Evolutionary conservation across 225 moss, liverwort and hornwort species (phyloP).

Genomic region (Physcomitrium patens): DNA sequence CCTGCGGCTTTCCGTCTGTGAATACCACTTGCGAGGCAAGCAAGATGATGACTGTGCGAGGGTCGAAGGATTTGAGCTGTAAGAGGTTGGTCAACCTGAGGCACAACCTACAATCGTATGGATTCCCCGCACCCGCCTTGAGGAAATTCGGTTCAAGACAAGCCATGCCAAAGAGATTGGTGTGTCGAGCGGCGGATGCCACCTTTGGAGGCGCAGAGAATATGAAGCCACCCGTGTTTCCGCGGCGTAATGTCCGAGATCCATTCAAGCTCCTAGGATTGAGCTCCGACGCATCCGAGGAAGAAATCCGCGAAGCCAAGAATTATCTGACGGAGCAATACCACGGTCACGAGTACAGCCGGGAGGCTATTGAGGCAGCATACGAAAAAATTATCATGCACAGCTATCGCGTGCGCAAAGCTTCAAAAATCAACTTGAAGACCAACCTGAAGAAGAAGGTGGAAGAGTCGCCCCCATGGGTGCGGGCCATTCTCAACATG

Average conservation of each 20-base stretch:
- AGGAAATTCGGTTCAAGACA: slow-evolving; percentile 8
- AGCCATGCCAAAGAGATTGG: slow-evolving; percentile 18
- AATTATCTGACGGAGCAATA: slow-evolving; percentile 65
- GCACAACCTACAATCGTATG: neutral
- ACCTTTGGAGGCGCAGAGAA: slow-evolving; percentile 44
- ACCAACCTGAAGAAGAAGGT: slow-evolving; percentile 77
- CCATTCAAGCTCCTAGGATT: slow-evolving; percentile 75
- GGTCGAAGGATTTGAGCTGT: neutral
- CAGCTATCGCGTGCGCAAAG: slow-evolving; percentile 71
- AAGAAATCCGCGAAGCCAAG: slow-evolving; percentile 77
- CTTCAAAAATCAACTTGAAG: slow-evolving; percentile 70
- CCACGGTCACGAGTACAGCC: slow-evolving; percentile 67
- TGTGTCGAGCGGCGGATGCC: slow-evolving; percentile 56
- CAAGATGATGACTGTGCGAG: slow-evolving; percentile 13
- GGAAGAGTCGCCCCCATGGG: slow-evolving; percentile 69
- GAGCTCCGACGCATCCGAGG: slow-evolving; percentile 69
- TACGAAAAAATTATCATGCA: slow-evolving; percentile 85
- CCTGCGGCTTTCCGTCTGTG: neutral
- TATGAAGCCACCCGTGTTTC: slow-evolving; percentile 54
- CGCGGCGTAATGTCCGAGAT: slow-evolving; percentile 67
- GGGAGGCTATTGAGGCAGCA: slow-evolving; percentile 75
- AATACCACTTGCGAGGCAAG: neutral
- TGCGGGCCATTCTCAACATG: slow-evolving; percentile 54
- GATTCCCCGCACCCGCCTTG: slow-evolving; percentile 4
- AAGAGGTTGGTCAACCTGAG: slow-evolving; percentile 1